Evolutionary conservation across 805 yeast genomes (phyloP).

Genomic region (Torulaspora delbrueckii): DNA sequence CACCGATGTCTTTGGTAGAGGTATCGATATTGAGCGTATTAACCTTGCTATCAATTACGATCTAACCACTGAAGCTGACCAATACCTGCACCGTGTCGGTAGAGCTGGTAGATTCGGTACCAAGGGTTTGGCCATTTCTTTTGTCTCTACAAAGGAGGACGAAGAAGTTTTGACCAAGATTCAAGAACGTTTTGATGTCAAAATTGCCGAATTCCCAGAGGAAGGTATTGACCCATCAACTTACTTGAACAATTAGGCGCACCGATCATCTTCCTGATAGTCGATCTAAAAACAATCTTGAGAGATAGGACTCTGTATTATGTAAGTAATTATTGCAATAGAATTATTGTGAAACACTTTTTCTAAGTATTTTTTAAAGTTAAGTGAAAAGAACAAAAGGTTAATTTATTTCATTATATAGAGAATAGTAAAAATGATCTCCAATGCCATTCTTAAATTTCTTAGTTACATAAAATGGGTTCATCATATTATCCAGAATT

Average conservation of each 20-base stretch:
- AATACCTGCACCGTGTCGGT: conserved; percentile 97
- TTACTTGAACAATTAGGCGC: conserved; percentile 81
- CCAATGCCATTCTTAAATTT: background rate
- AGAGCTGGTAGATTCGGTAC: conserved; percentile 99
- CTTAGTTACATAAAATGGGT: background rate
- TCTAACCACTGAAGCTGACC: conserved; percentile 94
- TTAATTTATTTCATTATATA: background rate
- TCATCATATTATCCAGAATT: conserved; percentile 9
- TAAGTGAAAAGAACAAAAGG: background rate
- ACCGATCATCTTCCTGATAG: too few relatives aligned
- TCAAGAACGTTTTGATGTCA: conserved; percentile 96
- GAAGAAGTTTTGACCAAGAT: conserved; percentile 85
- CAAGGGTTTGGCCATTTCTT: conserved; percentile 93
- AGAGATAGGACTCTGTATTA: conserved; percentile 12
- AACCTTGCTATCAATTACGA: conserved; percentile 97
- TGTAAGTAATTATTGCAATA: conserved; percentile 11
- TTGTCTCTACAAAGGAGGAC: conserved; percentile 80
- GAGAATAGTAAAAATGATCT: background rate
- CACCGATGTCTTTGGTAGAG: conserved; percentile 98
- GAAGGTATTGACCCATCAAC: conserved; percentile 98
- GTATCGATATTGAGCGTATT: conserved; percentile 98
- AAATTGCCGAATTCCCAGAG: conserved; percentile 91
- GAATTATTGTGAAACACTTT: conserved; percentile 1
- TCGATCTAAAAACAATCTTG: background rate
- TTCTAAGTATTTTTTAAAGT: too few relatives aligned